Percentiles rank a stretch among this genome's conserved stretches.
phyloP scores from a whole-genome alignment of 345 rosid species.

The Hirschfeldia incana region DNA sequence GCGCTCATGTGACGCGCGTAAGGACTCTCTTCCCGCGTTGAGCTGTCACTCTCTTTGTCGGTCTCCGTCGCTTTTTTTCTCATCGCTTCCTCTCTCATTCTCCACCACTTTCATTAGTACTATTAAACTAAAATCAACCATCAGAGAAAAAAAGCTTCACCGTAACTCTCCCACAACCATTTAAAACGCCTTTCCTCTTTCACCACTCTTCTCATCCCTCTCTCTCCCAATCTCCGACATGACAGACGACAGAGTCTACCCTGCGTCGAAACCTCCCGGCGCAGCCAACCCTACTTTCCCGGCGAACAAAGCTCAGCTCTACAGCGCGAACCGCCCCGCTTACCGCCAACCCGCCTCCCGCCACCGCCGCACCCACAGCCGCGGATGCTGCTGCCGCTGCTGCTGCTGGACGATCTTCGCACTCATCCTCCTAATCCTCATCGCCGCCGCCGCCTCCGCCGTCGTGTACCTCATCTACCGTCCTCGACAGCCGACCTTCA shows the following conservation, averaged over 20 bases:
- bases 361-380: constrained; percentile 47
- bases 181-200: background rate
- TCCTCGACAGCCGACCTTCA: constrained; percentile 71
- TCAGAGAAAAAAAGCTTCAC: constrained; percentile 3
- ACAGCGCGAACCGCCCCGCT: constrained; percentile 65
- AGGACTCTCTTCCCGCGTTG: constrained; percentile 28
- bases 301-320: constrained; percentile 66
- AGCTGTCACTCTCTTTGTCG: constrained; percentile 41
- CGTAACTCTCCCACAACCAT: constrained; percentile 12
- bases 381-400: constrained; percentile 59
- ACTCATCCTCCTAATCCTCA: constrained; percentile 48
- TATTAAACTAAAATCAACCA: constrained; percentile 1
- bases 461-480: constrained; percentile 69
- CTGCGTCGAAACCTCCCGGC: constrained; percentile 55
- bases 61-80: constrained; percentile 2
- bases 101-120: background rate
- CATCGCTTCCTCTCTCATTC: background rate
- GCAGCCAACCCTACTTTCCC: constrained; percentile 52
- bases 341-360: constrained; percentile 69
- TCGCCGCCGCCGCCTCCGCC: constrained; percentile 56
- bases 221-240: constrained; percentile 31
- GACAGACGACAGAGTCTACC: constrained; percentile 65
- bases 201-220: constrained; percentile 12
- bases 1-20: constrained; percentile 30
- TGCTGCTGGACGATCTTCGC: constrained; percentile 57